Conservation (phyloP, 1,284 basidiomycete genomes). For the Cutaneotrichosporon cavernicola region DNA sequence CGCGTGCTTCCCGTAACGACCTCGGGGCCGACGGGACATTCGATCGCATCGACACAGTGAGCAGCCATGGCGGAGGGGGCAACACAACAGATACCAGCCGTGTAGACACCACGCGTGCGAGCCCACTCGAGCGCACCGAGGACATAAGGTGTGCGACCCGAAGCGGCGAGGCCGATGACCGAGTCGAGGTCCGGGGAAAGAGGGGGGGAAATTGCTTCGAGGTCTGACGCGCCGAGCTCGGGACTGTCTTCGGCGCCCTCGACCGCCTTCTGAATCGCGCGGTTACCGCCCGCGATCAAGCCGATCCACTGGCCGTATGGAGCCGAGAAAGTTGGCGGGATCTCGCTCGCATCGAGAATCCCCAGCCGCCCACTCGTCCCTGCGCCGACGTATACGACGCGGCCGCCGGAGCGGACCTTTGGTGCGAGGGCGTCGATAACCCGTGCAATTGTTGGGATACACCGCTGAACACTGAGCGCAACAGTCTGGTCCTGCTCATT, state of each 20-base stretch:
- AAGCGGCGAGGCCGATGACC: conserved; percentile 28
- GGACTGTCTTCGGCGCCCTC: conserved; percentile 31
- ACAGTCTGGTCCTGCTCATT: conserved; percentile 29
- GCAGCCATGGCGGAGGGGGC: conserved; percentile 12
- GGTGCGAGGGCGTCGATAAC: conserved; percentile 26
- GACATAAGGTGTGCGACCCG: conserved; percentile 31
- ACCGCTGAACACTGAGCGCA: conserved; percentile 19
- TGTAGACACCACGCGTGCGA: conserved; percentile 17
- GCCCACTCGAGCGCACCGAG: conserved; percentile 26
- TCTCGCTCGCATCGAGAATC: conserved; percentile 32
- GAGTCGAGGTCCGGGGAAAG: conserved; percentile 19
- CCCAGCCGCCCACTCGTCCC: conserved; percentile 29
- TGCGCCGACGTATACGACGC: conserved; percentile 30
- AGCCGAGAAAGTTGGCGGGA: conserved; percentile 30
- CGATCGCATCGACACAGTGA: conserved; percentile 21
- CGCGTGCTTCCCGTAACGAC: conserved; percentile 30
- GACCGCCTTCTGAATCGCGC: conserved; percentile 24
- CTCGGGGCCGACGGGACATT: conserved; percentile 29
- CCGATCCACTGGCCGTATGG: conserved; percentile 25
- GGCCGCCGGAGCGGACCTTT: conserved; percentile 22
- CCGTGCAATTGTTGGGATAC: conserved; percentile 20
- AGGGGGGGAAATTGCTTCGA: conserved; percentile 18
- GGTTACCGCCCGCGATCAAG: conserved; percentile 27
- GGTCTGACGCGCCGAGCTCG: conserved; percentile 15
- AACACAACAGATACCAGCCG: conserved; percentile 26